Conservation (phyloP, 2,329 filamentous ascomycete genomes). For the Elsinoe australis region DNA sequence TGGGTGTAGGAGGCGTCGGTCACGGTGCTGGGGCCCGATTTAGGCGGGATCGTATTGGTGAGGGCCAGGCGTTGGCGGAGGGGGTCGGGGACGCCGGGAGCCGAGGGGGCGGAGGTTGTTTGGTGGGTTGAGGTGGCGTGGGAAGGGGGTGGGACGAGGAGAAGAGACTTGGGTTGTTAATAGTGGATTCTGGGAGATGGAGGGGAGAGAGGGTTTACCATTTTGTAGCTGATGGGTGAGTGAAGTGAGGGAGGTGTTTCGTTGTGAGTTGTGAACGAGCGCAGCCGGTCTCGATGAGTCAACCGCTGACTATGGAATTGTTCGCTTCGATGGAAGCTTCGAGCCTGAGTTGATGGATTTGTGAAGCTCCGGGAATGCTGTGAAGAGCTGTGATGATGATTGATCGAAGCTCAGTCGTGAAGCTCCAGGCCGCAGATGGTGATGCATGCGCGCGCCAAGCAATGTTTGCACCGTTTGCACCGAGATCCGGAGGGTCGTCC, state of each 20-base stretch:
- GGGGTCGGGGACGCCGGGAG: constrained; percentile 86
- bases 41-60: no score
- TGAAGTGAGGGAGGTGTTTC: constrained; percentile 3
- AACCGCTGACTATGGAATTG: no score
- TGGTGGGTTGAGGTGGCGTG: constrained; percentile 53
- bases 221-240: constrained; percentile 12
- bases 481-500: no score
- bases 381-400: neutral
- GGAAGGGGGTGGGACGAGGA: constrained; percentile 67
- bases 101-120: constrained; percentile 73
- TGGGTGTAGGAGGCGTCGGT: constrained; percentile 31
- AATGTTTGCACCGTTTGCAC: constrained; percentile 16
- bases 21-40: no score
- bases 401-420: neutral
- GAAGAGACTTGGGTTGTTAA: constrained; percentile 48
- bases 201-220: constrained; percentile 15
- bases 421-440: constrained; percentile 16
- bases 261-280: constrained; percentile 5
- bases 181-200: neutral
- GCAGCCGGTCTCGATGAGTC: neutral
- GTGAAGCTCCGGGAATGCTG: neutral
- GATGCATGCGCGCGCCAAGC: constrained; percentile 17
- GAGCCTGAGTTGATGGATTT: neutral
- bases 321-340: neutral
- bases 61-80: constrained; percentile 74